Evolutionary conservation across 176 grass and related monocot genomes (phyloP), one percentile per base, ranked within the genome.

Genomic region (Elymus sibiricus): DNA sequence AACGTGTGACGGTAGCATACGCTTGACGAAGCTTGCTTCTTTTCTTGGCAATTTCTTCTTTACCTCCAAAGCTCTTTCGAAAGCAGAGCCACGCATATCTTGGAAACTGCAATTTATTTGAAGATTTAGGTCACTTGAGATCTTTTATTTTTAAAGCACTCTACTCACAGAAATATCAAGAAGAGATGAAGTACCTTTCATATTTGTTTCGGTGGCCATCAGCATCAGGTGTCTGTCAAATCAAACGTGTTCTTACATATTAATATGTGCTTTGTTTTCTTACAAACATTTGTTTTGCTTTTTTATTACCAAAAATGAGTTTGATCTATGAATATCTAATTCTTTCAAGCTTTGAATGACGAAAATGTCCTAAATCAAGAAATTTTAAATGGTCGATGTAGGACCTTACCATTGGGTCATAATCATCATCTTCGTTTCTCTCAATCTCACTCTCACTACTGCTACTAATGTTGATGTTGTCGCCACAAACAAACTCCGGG

Each of bases 1-100:
- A 10, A 86, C 88, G 77, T 90, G 83, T 62, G 88, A 90, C 9
- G n/a, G 71, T n/a, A 60, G 63, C 88, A 90, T 90, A 61, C 2
- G 2, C 29, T 82, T 90, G 51, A 51, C 14, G 59, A 90, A 86
- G 63, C 62, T 82, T 61, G 38, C 70, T 49, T 61, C 55, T 53
- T 59, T 8, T 62, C 38, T 3, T 77, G 47, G 22, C 44, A 90
- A 77, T 53, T 82, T 90, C 4, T 72, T 31, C 11, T 31, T 38
- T 47, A 90, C 2, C 71, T 70, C 78, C 16, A 28, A 5, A 61
- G 70, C 88, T 85, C 83, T 81, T 42, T 6, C 21, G 46, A 37
- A 81, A 28, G 83, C 38, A 28, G 61, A 51, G 29, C 62, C 64
- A 79, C 15, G 78, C 1, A 10, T 70, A 5, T 14, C 4, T 6